Evolutionary conservation across 2,329 filamentous ascomycete species (phyloP), one percentile per base, ranked within the genome.

Genomic region (Aspergillus spinulosporus): DNA sequence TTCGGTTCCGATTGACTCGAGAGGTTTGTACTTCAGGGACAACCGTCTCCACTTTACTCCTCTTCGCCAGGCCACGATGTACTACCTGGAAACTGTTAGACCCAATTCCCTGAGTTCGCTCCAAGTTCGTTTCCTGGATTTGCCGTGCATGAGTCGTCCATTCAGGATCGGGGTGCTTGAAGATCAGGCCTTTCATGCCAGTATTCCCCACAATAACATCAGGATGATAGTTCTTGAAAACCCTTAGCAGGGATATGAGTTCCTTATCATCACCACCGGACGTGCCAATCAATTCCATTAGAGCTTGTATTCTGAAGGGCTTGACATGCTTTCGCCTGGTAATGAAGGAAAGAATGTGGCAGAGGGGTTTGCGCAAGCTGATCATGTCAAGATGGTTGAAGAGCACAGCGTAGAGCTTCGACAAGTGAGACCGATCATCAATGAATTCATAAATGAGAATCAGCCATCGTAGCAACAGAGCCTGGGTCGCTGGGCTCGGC

Each of bases 201-300:
- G 67, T 61, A 61, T 88, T 87, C 21, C 88, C 89, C 11, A 93
- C 82, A 57, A 95, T 90, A 53, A 95, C 90, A 69, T 96, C 90
- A 0, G 91, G 90, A 66, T 93, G 95, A 72, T 93, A 95, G 69
- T 93, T 90, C 69, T 94, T 94, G 76, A 88, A 95, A 14, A 93
- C 85, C 54, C 88, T 84, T 49, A 95, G 77, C 14, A 96, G 78
- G 3, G 89, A 89, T 37, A 88, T 80, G 36, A 96, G 76, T 50
- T 86, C 82, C 48, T 87, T 88, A 54, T 96, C 91, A 66, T 89
- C 88, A 14, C 87, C 87, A 1, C 77, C 77, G 11, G 76, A 70
- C 61, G 72, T 72, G 39, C 74, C 75, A 43, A 79, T 74, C 15
- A 82, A 64, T 57, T 82, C 80, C 66, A 82, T 78, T 4, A 95